Base-by-base conservation (phyloP, 2,329 filamentous ascomycete genomes). In the Venturia aucupariae region DNA sequence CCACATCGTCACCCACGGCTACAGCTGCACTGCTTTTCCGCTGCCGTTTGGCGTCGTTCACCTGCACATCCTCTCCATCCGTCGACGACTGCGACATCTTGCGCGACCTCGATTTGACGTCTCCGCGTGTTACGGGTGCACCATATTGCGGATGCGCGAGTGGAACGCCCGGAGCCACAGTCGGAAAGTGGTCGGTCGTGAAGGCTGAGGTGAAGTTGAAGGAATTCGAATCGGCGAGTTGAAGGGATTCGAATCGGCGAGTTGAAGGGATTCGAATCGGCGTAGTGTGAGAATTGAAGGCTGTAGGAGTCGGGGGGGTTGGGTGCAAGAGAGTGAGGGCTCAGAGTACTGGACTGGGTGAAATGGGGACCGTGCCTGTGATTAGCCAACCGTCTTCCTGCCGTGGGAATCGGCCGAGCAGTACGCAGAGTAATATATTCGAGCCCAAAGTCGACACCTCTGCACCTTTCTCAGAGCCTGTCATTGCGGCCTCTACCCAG, bases 81-180 rank as follows among this genome's bases (percentile, higher is more conserved):
- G 73, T 75, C 44, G 75, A 76, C 22, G 75, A 75, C 66, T 76
- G 73, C 68, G 75, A 77, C 75, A 77, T 76, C 67, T 76, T 77
- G 70, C 75, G 75, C 61, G 74, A 71, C 64, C 75, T 71, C 67
- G 75, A 74, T 68, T 71, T 74, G 70, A 73, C 65, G 65, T 69
- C 70, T 22, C 60, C 51, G 10, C 32, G 57, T 35, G 24, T 10
- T 27, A 65, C 39, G 64, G 35, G 38, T 6, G n/a, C 54, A 51
- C 32, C 46, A 64, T 35, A 62, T 32, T 62, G 39, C 30, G 44
- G 41, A 38, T 19, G 27, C 30, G 51, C 6, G n/a, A 35, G n/a
- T 8, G 15, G n/a, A 17, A 32, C 30, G 27, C 17, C 30, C 30
- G 35, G 51, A 57, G 30, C 27, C n/a, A 11, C 51, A 7, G 59